Conservation (phyloP, 2,329 filamentous ascomycete species). For the Epichloe typhina region DNA sequence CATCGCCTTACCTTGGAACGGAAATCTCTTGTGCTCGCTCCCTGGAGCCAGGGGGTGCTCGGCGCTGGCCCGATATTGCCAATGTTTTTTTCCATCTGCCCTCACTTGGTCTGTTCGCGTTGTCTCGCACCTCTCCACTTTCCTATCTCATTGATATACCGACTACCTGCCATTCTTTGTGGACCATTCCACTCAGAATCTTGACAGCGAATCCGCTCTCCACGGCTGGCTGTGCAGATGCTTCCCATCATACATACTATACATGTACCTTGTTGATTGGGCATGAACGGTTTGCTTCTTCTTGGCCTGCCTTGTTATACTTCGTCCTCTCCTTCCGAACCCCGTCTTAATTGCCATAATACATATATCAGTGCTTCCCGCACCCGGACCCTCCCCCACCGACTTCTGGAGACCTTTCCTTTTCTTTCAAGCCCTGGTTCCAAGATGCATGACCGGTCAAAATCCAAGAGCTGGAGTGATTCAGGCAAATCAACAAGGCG, state of each 20-base stretch:
- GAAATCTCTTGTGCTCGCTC: neutral
- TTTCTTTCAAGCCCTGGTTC: neutral
- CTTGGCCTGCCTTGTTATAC: too few relatives aligned
- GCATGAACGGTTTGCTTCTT: neutral
- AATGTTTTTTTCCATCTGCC: neutral
- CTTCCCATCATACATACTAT: neutral
- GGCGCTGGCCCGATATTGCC: neutral
- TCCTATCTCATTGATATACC: neutral
- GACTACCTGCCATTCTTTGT: conserved; percentile 1
- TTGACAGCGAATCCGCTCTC: neutral
- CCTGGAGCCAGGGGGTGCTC: neutral
- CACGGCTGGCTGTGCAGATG: conserved; percentile 2
- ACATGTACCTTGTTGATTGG: neutral
- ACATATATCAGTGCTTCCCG: neutral
- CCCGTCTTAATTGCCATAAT: too few relatives aligned
- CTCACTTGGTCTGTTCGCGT: neutral
- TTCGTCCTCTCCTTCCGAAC: too few relatives aligned
- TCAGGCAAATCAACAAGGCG: conserved; percentile 2
- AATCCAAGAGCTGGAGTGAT: conserved; percentile 3
- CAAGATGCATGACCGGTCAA: neutral
- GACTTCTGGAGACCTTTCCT: neutral
- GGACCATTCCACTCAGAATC: neutral
- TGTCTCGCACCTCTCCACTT: neutral
- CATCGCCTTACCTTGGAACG: neutral
- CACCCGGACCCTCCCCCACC: neutral